Conservation (phyloP, 192 early-diverging fungal species). For the Coemansia reversa region DNA sequence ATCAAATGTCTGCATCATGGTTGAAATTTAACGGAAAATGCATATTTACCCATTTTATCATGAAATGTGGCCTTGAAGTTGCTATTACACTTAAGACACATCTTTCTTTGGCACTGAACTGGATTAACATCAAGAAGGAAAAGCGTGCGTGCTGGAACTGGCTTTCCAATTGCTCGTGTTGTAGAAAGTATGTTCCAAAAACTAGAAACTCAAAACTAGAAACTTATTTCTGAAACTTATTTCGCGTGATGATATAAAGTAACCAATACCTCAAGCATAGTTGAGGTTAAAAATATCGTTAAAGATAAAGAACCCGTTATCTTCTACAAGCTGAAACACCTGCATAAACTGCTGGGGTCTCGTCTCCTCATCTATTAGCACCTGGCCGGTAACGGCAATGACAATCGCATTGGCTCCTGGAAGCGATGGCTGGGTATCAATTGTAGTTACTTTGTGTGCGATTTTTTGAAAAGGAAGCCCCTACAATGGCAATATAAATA, state of each 20-base stretch:
- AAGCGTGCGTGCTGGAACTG: too few relatives aligned
- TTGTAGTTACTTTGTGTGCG: slow-evolving; percentile 68
- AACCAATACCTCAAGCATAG: slow-evolving; percentile 52
- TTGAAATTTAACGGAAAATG: too few relatives aligned
- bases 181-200: too few relatives aligned
- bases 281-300: slow-evolving; percentile 87
- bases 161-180: too few relatives aligned
- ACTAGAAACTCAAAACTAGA: neutral
- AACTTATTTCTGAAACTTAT: neutral
- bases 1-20: too few relatives aligned
- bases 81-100: too few relatives aligned
- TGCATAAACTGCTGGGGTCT: slow-evolving; percentile 83
- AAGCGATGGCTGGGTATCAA: slow-evolving; percentile 78
- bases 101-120: too few relatives aligned
- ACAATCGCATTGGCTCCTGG: slow-evolving; percentile 64
- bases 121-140: too few relatives aligned
- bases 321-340: slow-evolving; percentile 82
- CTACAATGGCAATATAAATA: slow-evolving; percentile 13
- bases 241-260: too few relatives aligned
- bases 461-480: slow-evolving; percentile 76
- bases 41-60: too few relatives aligned
- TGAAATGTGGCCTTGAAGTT: too few relatives aligned
- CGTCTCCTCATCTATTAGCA: slow-evolving; percentile 80
- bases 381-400: slow-evolving; percentile 84
- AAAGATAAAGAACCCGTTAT: slow-evolving; percentile 74